Base-by-base conservation (phyloP, 2,329 filamentous ascomycete genomes). In the Aspergillus fischeri region DNA sequence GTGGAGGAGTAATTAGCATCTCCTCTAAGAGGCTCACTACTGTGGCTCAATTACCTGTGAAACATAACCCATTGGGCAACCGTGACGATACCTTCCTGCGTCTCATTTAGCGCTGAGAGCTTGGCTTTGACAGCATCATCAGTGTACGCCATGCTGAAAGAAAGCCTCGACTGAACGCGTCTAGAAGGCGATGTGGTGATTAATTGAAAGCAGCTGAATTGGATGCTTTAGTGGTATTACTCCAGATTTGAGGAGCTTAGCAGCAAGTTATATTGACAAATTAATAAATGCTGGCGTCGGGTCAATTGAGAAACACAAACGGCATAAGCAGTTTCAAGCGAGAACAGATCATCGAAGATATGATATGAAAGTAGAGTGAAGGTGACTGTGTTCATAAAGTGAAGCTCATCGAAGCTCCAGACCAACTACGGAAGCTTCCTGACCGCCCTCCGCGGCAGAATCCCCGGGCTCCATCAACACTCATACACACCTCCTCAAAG, bases 51-150 rank as follows among this genome's bases (percentile, higher is more conserved):
- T 65, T 86, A 96, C 92, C 92, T 89, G 78, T 99, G 93, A 74
- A 99, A 99, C 89, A 99, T 95, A 60, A 99, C 94, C 95, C 95
- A 99, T 86, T 97, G 93, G 57, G 94, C 92, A 61, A 96, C 92
- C 38, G 91, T 93, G 60, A 96, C 86, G 70, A 99, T 97, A 77
- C 92, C 95, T 73, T 99, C 94, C 74, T 99, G 93, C 10, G 92
- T 96, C 77, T 99, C 95, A 76, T 96, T 97, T 61, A 99, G 84
- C 45, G 92, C 91, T 32, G 92, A 95, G 54, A 99, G 87, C 80
- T 97, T 97, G 54, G 93, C 91, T 73, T 92, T 86, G 55, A 99
- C 92, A 49, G 92, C 90, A 78, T 99, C 94, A 76, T 97, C 92
- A 64, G 89, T 94, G 78, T 96, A 97, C 49, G 94, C 88, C 93